These are phyloP conservation scores for Aquilaria agallochum DNA, from an alignment of 441 rosid genomes.

Conservation along the genomic window DNA sequence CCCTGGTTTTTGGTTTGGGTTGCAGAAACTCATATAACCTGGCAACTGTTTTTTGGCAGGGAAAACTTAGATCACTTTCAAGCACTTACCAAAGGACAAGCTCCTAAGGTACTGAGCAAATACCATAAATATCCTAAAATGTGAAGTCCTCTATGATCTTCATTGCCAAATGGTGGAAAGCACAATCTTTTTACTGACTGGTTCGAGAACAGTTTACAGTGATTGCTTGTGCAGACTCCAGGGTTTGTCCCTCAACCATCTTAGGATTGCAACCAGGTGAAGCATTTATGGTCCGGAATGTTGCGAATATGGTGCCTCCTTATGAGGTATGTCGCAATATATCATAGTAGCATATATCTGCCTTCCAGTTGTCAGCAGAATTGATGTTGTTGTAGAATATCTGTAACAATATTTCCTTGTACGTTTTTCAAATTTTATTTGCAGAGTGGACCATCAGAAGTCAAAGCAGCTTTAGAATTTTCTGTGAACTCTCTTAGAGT, in stretches of 20 bases:
- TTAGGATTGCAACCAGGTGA: slow-evolving; percentile 97
- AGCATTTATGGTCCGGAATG: slow-evolving; percentile 86
- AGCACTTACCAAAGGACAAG: slow-evolving; percentile 66
- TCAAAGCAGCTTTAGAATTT: slow-evolving; percentile 91
- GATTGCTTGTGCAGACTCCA: slow-evolving; percentile 96
- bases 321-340: slow-evolving; percentile 51
- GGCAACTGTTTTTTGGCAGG: slow-evolving; percentile 35
- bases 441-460: slow-evolving; percentile 87
- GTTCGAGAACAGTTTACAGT: slow-evolving; percentile 76
- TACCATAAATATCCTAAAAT: slow-evolving; percentile 1
- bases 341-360: neutral
- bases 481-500: slow-evolving; percentile 77
- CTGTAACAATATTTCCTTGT: neutral
- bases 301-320: slow-evolving; percentile 85
- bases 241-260: slow-evolving; percentile 89
- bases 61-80: slow-evolving; percentile 61
- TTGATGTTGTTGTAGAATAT: neutral
- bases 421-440: slow-evolving; percentile 10
- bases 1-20: slow-evolving; percentile 10
- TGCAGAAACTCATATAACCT: slow-evolving; percentile 12
- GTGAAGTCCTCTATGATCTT: neutral
- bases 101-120: slow-evolving; percentile 62
- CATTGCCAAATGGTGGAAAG: slow-evolving; percentile 1
- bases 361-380: neutral
- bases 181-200: slow-evolving; percentile 25